Evolutionary conservation across 257 asterid genomes (phyloP).

Genomic region (Jaltomata sinuosa): DNA sequence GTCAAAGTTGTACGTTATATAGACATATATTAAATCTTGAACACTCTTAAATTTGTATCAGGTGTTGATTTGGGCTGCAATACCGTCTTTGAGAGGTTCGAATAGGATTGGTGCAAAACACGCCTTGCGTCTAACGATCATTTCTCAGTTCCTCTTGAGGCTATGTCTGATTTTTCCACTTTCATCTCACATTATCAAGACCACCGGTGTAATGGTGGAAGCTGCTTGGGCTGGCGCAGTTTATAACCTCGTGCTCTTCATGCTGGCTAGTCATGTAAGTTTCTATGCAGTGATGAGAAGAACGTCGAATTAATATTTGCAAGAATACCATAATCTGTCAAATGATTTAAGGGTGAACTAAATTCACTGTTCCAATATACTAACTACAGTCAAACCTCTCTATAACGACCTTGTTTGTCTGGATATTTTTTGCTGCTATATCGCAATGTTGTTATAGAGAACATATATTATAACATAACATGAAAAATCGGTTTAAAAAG

Average conservation of each 20-base stretch:
- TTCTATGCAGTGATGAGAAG: neutral
- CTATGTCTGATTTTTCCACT: slow-evolving; percentile 48
- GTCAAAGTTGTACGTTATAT: neutral
- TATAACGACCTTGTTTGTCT: neutral
- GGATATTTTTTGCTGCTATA: neutral
- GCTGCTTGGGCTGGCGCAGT: slow-evolving; percentile 85
- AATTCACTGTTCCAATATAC: neutral
- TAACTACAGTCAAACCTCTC: neutral
- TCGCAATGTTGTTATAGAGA: neutral
- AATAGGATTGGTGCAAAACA: slow-evolving; percentile 38
- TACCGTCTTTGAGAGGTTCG: slow-evolving; percentile 49
- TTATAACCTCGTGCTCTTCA: slow-evolving; percentile 50
- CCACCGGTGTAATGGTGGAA: slow-evolving; percentile 58
- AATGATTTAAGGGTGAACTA: neutral
- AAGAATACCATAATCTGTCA: neutral
- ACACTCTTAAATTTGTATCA: neutral
- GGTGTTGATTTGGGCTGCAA: slow-evolving; percentile 54
- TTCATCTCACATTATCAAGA: slow-evolving; percentile 47
- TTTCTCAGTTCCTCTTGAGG: slow-evolving; percentile 46
- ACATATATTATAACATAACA: neutral
- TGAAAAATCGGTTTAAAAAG: neutral
- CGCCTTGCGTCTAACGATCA: slow-evolving; percentile 35
- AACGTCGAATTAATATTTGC: neutral
- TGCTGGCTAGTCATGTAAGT: slow-evolving; percentile 76
- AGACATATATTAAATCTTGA: too few species aligned